Percentiles rank a stretch among this genome's conserved stretches.
These are phyloP conservation scores for Laetiporus sulphureus DNA, from an alignment of 1,284 basidiomycete species.

Conservation along the genomic window DNA sequence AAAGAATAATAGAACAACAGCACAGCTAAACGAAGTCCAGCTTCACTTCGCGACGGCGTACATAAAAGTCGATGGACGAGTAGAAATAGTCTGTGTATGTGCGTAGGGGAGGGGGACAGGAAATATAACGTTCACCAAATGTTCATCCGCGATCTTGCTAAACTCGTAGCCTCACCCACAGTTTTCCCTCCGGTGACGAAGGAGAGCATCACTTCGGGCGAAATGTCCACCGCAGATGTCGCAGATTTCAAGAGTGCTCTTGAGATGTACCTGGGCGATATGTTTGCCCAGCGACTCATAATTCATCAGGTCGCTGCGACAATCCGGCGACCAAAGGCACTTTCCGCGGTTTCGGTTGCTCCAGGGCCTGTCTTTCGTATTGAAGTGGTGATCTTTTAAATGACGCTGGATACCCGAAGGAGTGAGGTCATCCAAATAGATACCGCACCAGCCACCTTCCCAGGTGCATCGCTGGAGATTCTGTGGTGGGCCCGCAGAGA, in stretches of 20 bases:
- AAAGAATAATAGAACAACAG: no score
- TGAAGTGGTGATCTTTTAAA: conserved; percentile 2
- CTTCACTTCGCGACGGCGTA: no score
- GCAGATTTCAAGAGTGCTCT: conserved; percentile 1
- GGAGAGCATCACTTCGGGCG: conserved; percentile 5
- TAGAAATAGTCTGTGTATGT: no score
- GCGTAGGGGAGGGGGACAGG: no score
- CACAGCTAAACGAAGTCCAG: no score
- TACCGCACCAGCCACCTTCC: not conserved
- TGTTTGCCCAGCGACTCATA: conserved; percentile 7
- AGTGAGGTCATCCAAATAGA: not conserved
- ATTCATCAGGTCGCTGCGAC: conserved; percentile 3
- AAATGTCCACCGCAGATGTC: conserved; percentile 1
- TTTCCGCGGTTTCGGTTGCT: not conserved
- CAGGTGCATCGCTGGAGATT: not conserved
- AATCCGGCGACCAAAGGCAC: conserved; percentile 2
- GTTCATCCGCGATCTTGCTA: no score
- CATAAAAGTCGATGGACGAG: no score
- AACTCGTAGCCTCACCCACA: no score
- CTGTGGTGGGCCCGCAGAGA: no score
- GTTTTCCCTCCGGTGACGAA: conserved; percentile 6
- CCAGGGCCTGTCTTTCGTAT: not conserved
- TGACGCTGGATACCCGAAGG: conserved; percentile 1
- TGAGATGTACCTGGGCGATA: conserved; percentile 6
- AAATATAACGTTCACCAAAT: no score